phyloP scores from a whole-genome alignment of 345 rosid species.

The Syzygium aqueum region DNA sequence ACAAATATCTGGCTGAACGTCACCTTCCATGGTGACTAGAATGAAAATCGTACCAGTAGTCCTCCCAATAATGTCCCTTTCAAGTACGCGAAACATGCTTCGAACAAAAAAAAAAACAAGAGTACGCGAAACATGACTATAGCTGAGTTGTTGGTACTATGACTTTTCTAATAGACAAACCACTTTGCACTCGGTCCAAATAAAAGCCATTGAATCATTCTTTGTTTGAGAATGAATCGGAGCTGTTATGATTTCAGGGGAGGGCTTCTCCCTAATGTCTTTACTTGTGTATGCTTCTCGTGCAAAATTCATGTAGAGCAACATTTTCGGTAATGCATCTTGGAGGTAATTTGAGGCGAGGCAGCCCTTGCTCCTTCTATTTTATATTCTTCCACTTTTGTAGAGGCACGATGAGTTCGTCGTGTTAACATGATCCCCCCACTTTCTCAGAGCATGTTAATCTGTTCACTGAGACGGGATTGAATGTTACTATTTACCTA shows the following conservation, averaged over 20 bases:
- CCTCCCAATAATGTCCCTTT: background rate
- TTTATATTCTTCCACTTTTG: too few species aligned
- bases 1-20: background rate
- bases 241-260: background rate
- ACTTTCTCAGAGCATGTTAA: too few species aligned
- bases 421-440: too few species aligned
- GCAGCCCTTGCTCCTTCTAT: too few species aligned
- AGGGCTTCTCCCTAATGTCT: too few species aligned
- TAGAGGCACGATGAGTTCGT: too few species aligned
- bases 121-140: background rate
- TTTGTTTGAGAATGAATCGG: background rate
- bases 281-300: too few species aligned
- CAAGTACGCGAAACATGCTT: background rate
- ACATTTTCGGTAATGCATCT: too few species aligned
- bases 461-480: too few species aligned
- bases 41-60: background rate
- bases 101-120: too few species aligned
- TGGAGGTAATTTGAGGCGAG: rapidly evolving
- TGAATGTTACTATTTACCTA: too few species aligned
- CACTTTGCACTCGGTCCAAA: background rate
- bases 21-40: background rate
- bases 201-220: background rate
- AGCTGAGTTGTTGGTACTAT: background rate
- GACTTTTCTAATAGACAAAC: background rate
- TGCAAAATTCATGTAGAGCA: too few species aligned